phyloP scores from a whole-genome alignment of 495 filamentous ascomycete species.

The Aspergillus ostianus region DNA sequence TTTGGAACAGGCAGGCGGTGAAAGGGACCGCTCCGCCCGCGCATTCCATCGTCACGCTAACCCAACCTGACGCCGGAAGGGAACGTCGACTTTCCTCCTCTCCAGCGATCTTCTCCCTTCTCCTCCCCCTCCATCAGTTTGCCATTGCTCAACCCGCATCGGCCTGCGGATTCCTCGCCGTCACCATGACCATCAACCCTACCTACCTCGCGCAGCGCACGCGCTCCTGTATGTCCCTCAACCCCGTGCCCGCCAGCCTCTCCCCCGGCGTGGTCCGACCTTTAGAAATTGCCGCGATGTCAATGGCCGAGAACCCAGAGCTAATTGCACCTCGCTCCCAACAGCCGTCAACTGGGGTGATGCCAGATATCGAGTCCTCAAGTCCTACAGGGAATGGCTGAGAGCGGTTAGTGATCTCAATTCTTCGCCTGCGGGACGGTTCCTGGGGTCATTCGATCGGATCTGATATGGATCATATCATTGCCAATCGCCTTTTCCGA shows the following conservation, averaged over 20 bases:
- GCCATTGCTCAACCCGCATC: slow-evolving; percentile 23
- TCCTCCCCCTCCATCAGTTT: slow-evolving; percentile 21
- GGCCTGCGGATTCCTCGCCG: neutral
- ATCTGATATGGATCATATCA: neutral
- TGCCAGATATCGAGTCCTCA: slow-evolving; percentile 76
- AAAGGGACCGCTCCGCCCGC: slow-evolving; percentile 27
- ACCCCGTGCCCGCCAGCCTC: neutral
- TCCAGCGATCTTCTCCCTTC: slow-evolving; percentile 17
- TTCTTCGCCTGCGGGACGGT: neutral
- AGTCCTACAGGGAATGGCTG: slow-evolving; percentile 90
- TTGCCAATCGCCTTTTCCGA: neutral
- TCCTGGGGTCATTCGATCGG: neutral
- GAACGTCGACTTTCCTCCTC: slow-evolving; percentile 14
- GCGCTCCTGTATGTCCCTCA: slow-evolving; percentile 72
- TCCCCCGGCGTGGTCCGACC: slow-evolving; percentile 9
- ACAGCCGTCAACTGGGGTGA: slow-evolving; percentile 84
- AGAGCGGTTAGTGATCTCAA: slow-evolving; percentile 68
- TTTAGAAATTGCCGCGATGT: slow-evolving; percentile 30
- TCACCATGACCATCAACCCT: slow-evolving; percentile 77
- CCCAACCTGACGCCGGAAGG: slow-evolving; percentile 14
- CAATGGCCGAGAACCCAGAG: slow-evolving; percentile 26
- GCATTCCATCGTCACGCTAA: slow-evolving; percentile 25
- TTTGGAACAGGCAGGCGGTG: slow-evolving; percentile 49
- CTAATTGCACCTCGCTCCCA: slow-evolving; percentile 23
- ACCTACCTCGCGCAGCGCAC: slow-evolving; percentile 89